Percentiles rank a stretch among this genome's conserved stretches.
These are phyloP conservation scores for Albatrellus ellisii DNA, from an alignment of 768 basidiomycete genomes.

Conservation along the genomic window DNA sequence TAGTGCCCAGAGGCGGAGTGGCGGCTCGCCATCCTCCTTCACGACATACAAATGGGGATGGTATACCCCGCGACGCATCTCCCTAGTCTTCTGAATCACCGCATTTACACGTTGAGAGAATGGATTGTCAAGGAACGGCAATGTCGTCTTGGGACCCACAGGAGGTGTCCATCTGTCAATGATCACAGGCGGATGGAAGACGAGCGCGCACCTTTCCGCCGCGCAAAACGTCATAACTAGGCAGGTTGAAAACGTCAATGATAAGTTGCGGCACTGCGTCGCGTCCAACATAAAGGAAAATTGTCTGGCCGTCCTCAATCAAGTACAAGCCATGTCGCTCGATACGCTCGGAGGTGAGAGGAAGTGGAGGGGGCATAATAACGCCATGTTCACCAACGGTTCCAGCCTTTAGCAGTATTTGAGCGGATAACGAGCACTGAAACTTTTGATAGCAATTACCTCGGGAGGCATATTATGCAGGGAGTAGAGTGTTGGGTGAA, in stretches of 20 bases:
- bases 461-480: conserved; percentile 94
- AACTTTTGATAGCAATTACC: conserved; percentile 27
- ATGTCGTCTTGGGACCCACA: conserved; percentile 46
- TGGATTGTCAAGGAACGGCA: conserved; percentile 83
- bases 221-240: conserved; percentile 76
- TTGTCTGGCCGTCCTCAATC: conserved; percentile 95
- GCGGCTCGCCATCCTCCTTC: conserved; percentile 96
- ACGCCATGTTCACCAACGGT: conserved; percentile 84
- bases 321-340: conserved; percentile 93
- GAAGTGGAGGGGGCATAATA: conserved; percentile 76
- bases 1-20: conserved; percentile 89
- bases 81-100: conserved; percentile 86
- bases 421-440: conserved; percentile 4
- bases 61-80: conserved; percentile 87
- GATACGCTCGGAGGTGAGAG: conserved; percentile 87
- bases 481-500: conserved; percentile 92
- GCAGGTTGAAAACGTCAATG: conserved; percentile 87
- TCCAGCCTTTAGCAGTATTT: conserved; percentile 46
- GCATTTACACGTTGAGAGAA: conserved; percentile 96
- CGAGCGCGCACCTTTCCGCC: conserved; percentile 71
- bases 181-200: conserved; percentile 1
- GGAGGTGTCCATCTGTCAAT: background rate
- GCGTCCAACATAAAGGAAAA: conserved; percentile 97
- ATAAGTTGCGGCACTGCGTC: conserved; percentile 95
- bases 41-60: conserved; percentile 91